Evolutionary conservation across 1,284 basidiomycete genomes (phyloP).

Genomic region (Vanrija sp.): DNA sequence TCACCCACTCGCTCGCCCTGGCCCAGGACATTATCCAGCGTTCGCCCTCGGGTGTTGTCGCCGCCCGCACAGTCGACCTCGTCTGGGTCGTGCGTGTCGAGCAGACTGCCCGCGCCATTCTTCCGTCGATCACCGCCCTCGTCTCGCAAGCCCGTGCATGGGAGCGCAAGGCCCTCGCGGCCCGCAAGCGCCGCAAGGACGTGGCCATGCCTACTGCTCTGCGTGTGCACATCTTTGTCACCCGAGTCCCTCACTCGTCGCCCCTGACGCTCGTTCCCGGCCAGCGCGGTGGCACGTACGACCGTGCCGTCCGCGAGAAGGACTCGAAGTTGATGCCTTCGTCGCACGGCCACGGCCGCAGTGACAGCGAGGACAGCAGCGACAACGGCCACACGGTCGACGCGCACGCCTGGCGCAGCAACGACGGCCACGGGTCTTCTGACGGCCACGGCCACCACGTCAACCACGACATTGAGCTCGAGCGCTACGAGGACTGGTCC

Average conservation of each 20-base stretch:
- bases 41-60: slow-evolving; percentile 41
- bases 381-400: neutral
- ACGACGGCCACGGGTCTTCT: neutral
- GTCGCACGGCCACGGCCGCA: neutral
- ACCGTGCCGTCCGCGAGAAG: neutral
- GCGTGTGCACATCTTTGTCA: slow-evolving; percentile 42
- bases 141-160: slow-evolving; percentile 36
- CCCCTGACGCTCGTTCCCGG: slow-evolving; percentile 30
- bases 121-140: slow-evolving; percentile 34
- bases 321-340: neutral
- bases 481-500: neutral
- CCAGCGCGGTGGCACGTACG: neutral
- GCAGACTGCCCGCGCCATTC: slow-evolving; percentile 35
- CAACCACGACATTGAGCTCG: neutral
- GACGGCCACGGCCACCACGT: neutral
- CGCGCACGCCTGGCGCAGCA: neutral
- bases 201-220: slow-evolving; percentile 30
- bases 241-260: slow-evolving; percentile 32
- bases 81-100: slow-evolving; percentile 45
- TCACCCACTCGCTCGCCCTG: slow-evolving; percentile 38
- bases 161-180: slow-evolving; percentile 30
- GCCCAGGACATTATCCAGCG: slow-evolving; percentile 38
- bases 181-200: slow-evolving; percentile 21
- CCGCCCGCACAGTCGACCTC: slow-evolving; percentile 42
- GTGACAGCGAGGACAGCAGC: neutral